Base-by-base conservation (phyloP, 108 stramenopile genomes). In the Skeletonema potamos region DNA sequence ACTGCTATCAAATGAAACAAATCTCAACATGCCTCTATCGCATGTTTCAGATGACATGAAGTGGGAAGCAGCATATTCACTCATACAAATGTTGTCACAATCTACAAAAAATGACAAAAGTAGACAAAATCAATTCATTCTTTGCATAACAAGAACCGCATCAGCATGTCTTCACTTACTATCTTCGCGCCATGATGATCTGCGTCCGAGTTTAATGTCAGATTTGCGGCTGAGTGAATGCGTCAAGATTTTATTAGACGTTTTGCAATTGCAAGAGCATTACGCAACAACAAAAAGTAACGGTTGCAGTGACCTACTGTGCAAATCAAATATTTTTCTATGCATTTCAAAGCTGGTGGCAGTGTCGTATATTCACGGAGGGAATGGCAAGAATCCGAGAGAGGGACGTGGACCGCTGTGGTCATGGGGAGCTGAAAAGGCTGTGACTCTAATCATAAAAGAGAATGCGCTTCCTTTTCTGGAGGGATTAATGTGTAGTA, bases 371-470 rank as follows among this genome's bases (percentile, higher is more conserved):
- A 11, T 55, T 24, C 9, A 28, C 12, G 58, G 41, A 30, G 3
- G 13, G 39, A 20, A n/a, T 59, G 22, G 33, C 12, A 58, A 58
- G 37, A 73, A 64, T 27, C 30, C 15, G 10, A 62, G 46, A 17
- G 48, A 51, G 4, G 27, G 56, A 30, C 73, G 64, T 8, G 62
- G 68, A 2, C 17, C 73, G 11, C 46, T 74, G 15, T 70, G 61
- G 66, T 68, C 73, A 18, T 80, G 79, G 80, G 80, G 80, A 10
- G 73, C 80, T 44, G 80, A 81, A 61, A 74, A 65, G 60, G 60
- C 69, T 30, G 80, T 66, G 8, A 66, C 66, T 66, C 54, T 70
- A 27, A 46, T 81, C 33, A 57, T 74, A 33, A 74, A 65, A 34
- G 64, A 79, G 27, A 58, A 58, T 17, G 48, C 54, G 0, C 73